These are phyloP conservation scores for Neurospora crassa DNA, from an alignment of 2,329 filamentous ascomycete genomes.

Conservation along the genomic window DNA sequence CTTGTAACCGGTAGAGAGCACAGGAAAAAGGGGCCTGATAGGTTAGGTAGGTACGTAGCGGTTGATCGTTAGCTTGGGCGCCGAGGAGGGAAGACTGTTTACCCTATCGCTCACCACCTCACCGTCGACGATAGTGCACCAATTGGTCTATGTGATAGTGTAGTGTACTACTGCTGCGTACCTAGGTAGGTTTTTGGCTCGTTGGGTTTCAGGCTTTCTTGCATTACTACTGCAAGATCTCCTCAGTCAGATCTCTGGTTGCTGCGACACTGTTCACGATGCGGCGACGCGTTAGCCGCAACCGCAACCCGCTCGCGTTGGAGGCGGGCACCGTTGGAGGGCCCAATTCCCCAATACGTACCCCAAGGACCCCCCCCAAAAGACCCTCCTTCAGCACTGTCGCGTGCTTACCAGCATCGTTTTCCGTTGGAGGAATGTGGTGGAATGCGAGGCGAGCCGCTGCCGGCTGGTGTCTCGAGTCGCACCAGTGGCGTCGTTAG, in stretches of 20 bases:
- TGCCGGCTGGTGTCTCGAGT: conserved; percentile 5
- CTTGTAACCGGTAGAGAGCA: background rate
- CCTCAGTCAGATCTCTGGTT: background rate
- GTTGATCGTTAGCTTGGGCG: background rate
- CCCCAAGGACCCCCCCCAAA: background rate
- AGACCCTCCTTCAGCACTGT: background rate
- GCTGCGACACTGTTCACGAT: background rate
- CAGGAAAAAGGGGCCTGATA: background rate
- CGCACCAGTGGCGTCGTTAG: conserved; percentile 12
- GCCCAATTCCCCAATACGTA: background rate
- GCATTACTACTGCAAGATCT: background rate
- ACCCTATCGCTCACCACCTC: background rate
- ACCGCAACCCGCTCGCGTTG: background rate
- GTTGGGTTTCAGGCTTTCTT: background rate
- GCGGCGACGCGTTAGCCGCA: background rate
- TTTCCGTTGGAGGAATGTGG: background rate
- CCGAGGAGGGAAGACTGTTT: background rate
- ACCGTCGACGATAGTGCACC: background rate
- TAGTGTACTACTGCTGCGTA: background rate
- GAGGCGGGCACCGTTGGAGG: background rate
- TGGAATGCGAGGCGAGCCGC: background rate
- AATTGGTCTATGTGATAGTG: background rate
- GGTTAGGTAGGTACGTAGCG: background rate
- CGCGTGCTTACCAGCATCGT: background rate
- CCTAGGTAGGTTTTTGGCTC: background rate